phyloP scores from a whole-genome alignment of 2,329 filamentous ascomycete genomes.

The Tolypocladium ovalisporum region DNA sequence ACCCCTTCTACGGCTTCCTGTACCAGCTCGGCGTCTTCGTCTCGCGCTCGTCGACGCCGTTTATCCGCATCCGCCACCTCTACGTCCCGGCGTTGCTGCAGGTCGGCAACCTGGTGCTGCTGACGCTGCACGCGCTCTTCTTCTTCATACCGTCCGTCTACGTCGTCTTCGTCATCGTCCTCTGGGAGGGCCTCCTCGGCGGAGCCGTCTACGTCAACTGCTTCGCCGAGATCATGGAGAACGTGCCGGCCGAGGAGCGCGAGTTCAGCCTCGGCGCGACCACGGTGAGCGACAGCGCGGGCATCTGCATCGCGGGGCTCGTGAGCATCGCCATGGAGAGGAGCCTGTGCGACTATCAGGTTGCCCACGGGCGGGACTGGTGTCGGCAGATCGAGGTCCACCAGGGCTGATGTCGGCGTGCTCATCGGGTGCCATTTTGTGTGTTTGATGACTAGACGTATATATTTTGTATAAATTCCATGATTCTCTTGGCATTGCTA shows the following conservation, averaged over 20 bases:
- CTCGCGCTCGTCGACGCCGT: conserved; percentile 82
- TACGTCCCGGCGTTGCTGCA: conserved; percentile 80
- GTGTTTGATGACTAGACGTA: not conserved
- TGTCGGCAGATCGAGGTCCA: conserved; percentile 46
- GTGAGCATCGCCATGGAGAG: conserved; percentile 76
- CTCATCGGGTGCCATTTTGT: not conserved
- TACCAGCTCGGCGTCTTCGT: conserved; percentile 95
- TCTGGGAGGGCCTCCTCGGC: conserved; percentile 90
- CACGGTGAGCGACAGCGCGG: conserved; percentile 82
- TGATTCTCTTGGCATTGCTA: too few species aligned
- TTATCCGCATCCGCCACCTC: conserved; percentile 68
- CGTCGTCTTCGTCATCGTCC: conserved; percentile 72
- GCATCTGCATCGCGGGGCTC: conserved; percentile 82
- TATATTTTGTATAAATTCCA: too few species aligned
- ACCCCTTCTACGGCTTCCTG: conserved; percentile 87
- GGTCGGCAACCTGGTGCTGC: conserved; percentile 60
- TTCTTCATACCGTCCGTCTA: conserved; percentile 79
- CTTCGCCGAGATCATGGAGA: conserved; percentile 87
- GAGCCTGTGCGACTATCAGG: conserved; percentile 74
- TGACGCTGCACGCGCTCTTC: conserved; percentile 67
- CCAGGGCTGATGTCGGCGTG: conserved; percentile 1
- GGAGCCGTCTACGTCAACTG: conserved; percentile 93
- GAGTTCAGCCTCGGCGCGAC: conserved; percentile 89
- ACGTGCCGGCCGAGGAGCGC: conserved; percentile 62
- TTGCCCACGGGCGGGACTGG: conserved; percentile 65